phyloP scores from a whole-genome alignment of 2,329 filamentous ascomycete genomes.

The Aspergillus japonicus region DNA sequence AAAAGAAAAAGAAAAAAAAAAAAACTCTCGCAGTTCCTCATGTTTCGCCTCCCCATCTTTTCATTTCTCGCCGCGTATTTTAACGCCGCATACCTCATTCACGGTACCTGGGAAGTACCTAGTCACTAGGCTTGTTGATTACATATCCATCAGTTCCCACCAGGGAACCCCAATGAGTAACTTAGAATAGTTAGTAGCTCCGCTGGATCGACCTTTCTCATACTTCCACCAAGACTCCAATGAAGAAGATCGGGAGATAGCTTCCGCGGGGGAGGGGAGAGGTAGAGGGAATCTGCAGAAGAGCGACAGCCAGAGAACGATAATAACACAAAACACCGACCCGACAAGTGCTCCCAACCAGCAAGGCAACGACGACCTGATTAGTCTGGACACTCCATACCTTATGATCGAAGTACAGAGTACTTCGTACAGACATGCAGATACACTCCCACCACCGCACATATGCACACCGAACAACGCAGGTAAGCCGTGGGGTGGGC shows the following conservation, averaged over 20 bases:
- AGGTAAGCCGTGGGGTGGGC: conserved; percentile 12
- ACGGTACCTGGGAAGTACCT: conserved; percentile 2
- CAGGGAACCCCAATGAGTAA: background rate
- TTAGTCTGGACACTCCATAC: background rate
- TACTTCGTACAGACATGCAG: background rate
- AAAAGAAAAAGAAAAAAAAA: too few species aligned
- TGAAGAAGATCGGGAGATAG: background rate
- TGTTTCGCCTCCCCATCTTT: conserved; percentile 3
- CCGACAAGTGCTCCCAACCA: background rate
- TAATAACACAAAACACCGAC: background rate
- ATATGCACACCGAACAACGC: background rate
- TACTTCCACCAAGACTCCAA: background rate
- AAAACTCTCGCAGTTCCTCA: background rate
- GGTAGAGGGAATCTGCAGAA: background rate
- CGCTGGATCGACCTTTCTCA: background rate
- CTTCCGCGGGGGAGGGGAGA: background rate
- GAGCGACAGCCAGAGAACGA: background rate
- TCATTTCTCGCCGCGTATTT: conserved; percentile 1
- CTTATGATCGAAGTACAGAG: background rate
- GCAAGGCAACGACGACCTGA: background rate
- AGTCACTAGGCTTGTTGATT: background rate
- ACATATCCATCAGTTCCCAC: background rate
- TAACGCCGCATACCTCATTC: conserved; percentile 4
- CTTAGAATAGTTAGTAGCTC: background rate
- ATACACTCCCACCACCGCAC: background rate